These are phyloP conservation scores for Pouteria glomerata DNA, from an alignment of 148 eudicot genomes.

Conservation along the genomic window DNA sequence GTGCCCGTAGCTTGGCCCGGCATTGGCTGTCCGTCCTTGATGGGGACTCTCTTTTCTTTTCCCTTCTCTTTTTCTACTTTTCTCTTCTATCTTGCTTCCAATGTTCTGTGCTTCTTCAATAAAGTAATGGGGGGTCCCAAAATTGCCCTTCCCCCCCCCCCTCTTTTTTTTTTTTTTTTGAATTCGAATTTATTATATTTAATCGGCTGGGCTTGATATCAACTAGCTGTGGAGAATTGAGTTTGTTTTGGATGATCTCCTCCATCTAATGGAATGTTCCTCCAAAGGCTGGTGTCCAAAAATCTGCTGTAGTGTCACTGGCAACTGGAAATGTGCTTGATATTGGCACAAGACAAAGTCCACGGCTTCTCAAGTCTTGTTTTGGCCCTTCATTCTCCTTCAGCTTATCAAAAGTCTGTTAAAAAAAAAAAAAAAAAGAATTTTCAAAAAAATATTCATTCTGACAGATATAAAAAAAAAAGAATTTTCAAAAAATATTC, in stretches of 20 bases:
- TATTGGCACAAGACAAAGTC: conserved; percentile 84
- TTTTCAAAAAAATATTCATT: background rate
- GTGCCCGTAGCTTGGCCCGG: conserved; percentile 14
- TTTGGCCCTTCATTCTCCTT: conserved; percentile 22
- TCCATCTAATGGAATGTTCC: conserved; percentile 30
- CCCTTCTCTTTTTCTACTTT: background rate
- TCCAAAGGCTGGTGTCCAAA: conserved; percentile 91
- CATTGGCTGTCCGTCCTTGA: conserved; percentile 18
- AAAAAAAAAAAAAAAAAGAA: too few relatives aligned
- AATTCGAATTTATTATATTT: background rate
- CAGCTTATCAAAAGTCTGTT: conserved; percentile 26
- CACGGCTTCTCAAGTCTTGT: conserved; percentile 60
- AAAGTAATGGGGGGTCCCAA: conserved; percentile 22
- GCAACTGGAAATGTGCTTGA: conserved; percentile 78
- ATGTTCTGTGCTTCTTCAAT: conserved; percentile 18
- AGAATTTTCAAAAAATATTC: background rate
- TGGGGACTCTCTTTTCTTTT: conserved; percentile 13
- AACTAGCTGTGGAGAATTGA: background rate
- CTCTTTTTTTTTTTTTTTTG: conserved; percentile 4
- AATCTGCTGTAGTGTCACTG: conserved; percentile 62
- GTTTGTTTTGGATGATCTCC: conserved; percentile 1
- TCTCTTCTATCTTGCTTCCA: conserved; percentile 12
- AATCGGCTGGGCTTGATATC: background rate
- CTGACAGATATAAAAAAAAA: background rate
- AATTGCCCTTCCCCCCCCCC: conserved; percentile 19